phyloP scores from a whole-genome alignment of 805 yeast species.

The Ogataea minuta region DNA sequence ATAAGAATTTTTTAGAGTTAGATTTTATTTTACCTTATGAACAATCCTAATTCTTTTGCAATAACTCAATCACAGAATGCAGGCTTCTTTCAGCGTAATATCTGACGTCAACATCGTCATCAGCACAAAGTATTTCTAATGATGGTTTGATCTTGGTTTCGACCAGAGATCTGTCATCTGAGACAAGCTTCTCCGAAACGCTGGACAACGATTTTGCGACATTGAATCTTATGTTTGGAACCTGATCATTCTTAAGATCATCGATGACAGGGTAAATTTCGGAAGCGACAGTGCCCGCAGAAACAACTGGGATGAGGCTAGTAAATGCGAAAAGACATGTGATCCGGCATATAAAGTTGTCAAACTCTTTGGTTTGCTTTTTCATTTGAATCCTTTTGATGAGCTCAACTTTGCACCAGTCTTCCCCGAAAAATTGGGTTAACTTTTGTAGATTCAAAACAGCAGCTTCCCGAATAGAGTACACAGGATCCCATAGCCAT shows the following conservation, averaged over 20 bases:
- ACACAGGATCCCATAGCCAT: conserved; percentile 99
- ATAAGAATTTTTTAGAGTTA: too few species aligned
- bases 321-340: conserved; percentile 88
- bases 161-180: conserved; percentile 39
- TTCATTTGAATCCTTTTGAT: conserved; percentile 67
- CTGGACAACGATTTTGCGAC: conserved; percentile 80
- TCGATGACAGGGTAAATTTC: conserved; percentile 79
- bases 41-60: conserved; percentile 12
- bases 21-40: not conserved
- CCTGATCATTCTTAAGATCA: conserved; percentile 70
- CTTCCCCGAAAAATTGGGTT: conserved; percentile 84
- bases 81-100: conserved; percentile 68
- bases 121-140: conserved; percentile 62
- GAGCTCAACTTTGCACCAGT: conserved; percentile 88
- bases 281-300: conserved; percentile 51
- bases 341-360: conserved; percentile 85
- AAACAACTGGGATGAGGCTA: conserved; percentile 72
- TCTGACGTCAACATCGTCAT: conserved; percentile 85
- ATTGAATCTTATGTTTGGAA: conserved; percentile 94
- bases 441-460: conserved; percentile 76
- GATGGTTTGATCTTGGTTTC: conserved; percentile 56
- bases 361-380: conserved; percentile 36
- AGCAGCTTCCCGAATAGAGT: conserved; percentile 95
- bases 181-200: conserved; percentile 51
- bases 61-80: conserved; percentile 17